Base-by-base conservation (phyloP, 768 basidiomycete genomes). In the Astraeus odoratus region DNA sequence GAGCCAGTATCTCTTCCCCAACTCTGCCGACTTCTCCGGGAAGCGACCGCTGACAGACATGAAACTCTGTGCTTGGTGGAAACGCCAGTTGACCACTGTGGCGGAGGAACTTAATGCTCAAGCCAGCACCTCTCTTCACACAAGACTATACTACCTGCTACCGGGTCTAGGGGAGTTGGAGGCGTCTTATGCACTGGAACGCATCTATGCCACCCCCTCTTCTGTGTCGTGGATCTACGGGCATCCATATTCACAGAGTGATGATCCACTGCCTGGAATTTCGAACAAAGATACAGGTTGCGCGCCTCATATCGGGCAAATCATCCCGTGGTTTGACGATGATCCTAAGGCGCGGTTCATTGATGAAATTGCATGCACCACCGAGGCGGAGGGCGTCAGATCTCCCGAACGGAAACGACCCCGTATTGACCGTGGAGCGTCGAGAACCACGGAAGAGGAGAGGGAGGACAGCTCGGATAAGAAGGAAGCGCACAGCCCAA, bases 301-400 rank as follows among this genome's bases (percentile, higher is more conserved):
- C 39, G 9, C 8, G 54, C 50, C 33, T 42, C 53, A 51, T 62
- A 68, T 94, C 24, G 90, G 86, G 1, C 74, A 80, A 44, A 76
- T 77, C 42, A 83, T 99, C 18, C 96, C 96, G 2, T 83, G 78
- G 44, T 91, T 98, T 58, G 87, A 92, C n/a, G 96, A 99, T 57
- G 93, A 96, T 63, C 94, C 96, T 6, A 97, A 98, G 64, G 80
- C 87, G 45, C 78, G 96, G 15, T 97, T 97, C 62, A 66, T 99
- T 60, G 86, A 89, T 61, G 93, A 96, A 65, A 80, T 97, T 42
- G 88, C 84, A 33, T 81, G 77, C 51, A 86, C 77, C 7, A 78
- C 75, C 39, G 76, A 79, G 39, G 77, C 68, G 44, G 76, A 76
- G 35, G 73, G 70, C 1, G 61, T 83, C 47, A 74, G 67, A 56